Evolutionary conservation across 257 asterid genomes (phyloP).

Genomic region (Striga asiatica): DNA sequence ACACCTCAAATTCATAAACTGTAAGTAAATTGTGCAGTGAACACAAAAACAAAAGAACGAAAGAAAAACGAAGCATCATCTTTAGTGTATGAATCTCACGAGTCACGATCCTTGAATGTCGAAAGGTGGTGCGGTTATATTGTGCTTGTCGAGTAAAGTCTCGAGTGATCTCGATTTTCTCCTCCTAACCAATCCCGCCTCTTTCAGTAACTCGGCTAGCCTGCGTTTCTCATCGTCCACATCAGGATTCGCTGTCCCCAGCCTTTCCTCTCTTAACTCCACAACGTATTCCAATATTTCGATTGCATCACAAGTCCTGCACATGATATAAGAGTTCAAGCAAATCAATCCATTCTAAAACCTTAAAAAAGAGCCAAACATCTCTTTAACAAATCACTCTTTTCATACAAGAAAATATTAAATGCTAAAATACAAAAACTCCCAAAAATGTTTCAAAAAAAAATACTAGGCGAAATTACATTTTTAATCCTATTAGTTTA

Average conservation of each 20-base stretch:
- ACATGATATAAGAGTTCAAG: background rate
- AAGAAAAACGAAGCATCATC: background rate
- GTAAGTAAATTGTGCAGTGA: conserved; percentile 6
- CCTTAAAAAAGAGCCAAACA: too few species aligned
- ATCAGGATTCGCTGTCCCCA: conserved; percentile 78
- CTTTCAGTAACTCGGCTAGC: conserved; percentile 51
- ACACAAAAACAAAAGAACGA: background rate
- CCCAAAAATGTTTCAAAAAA: too few species aligned
- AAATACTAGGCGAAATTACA: background rate
- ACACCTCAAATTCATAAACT: conserved; percentile 7
- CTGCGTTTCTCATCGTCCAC: conserved; percentile 78
- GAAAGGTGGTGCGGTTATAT: conserved; percentile 17
- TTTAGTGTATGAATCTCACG: background rate
- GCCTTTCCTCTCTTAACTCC: conserved; percentile 79
- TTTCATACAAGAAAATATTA: too few species aligned
- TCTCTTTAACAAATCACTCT: too few species aligned
- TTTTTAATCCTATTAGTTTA: background rate
- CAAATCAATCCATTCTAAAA: background rate
- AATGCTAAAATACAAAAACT: too few species aligned
- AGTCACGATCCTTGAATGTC: conserved; percentile 34
- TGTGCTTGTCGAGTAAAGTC: conserved; percentile 42
- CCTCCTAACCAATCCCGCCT: conserved; percentile 55
- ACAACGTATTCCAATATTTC: conserved; percentile 76
- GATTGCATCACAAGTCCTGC: conserved; percentile 71
- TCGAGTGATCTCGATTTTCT: conserved; percentile 61